Conservation (phyloP, 163 green algal species). For the Trebouxia gelatinosa region DNA sequence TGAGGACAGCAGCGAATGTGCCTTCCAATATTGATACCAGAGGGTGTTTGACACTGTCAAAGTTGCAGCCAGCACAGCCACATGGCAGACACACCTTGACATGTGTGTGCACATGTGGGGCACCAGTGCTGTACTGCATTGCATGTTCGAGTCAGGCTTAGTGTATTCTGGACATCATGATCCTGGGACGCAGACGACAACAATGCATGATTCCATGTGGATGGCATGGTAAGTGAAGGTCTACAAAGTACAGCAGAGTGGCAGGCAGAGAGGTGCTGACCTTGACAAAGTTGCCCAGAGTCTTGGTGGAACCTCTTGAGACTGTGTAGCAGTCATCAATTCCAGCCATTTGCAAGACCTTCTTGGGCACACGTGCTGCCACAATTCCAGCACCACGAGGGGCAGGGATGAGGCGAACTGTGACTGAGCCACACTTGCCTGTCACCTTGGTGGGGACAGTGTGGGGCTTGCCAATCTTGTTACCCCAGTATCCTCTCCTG, state of each 20-base stretch:
- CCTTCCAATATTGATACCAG: no score
- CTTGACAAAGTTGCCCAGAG: slow-evolving; percentile 99
- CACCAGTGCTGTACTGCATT: no score
- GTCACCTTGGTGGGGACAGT: slow-evolving; percentile 91
- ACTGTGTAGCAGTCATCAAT: slow-evolving; percentile 99
- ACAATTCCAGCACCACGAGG: slow-evolving; percentile 96
- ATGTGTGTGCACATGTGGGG: no score
- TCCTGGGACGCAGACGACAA: no score
- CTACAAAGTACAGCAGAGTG: neutral
- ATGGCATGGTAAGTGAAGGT: no score
- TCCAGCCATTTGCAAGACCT: slow-evolving; percentile 98
- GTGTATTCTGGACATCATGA: no score
- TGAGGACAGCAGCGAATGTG: no score
- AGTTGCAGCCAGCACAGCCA: no score
- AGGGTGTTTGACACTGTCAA: no score
- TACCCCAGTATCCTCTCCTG: slow-evolving; percentile 98
- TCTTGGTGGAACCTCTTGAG: slow-evolving; percentile 94
- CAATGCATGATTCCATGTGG: no score
- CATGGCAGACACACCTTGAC: no score
- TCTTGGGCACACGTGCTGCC: slow-evolving; percentile 96
- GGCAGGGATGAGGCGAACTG: slow-evolving; percentile 94
- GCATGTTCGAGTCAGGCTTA: no score
- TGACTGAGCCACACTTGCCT: slow-evolving; percentile 96
- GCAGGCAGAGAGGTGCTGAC: slow-evolving; percentile 13
- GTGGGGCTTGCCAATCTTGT: slow-evolving; percentile 93